A percentile compares a stretch with the other conserved stretches of the same genome.
Conservation (phyloP, 2,329 filamentous ascomycete species). For the Biscogniauxia marginata region DNA sequence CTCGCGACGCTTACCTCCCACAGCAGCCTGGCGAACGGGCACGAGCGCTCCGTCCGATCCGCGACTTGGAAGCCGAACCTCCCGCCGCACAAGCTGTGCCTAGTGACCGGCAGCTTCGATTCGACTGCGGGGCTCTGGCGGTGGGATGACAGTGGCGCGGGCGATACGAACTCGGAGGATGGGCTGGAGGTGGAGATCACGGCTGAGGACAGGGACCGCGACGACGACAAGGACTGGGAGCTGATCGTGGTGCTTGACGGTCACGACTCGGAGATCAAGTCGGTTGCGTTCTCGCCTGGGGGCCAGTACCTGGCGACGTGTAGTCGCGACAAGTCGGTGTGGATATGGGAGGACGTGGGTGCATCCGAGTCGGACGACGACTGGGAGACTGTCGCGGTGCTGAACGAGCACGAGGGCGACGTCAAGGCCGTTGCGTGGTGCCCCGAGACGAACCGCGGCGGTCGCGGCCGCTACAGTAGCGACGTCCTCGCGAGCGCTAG, state of each 20-base stretch:
- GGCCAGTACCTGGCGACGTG: slow-evolving; percentile 85
- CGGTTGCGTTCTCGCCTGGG: slow-evolving; percentile 69
- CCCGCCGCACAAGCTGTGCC: slow-evolving; percentile 62
- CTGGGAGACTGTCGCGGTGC: slow-evolving; percentile 92
- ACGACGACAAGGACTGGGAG: slow-evolving; percentile 72
- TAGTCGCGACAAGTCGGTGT: slow-evolving; percentile 88
- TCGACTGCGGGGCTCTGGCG: slow-evolving; percentile 85
- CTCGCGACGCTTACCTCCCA: slow-evolving; percentile 77
- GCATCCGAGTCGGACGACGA: slow-evolving; percentile 78
- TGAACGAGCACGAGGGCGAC: slow-evolving; percentile 92
- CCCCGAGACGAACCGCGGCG: slow-evolving; percentile 58
- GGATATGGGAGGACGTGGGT: slow-evolving; percentile 96
- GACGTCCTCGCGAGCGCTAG: slow-evolving; percentile 86
- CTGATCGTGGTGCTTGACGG: slow-evolving; percentile 91
- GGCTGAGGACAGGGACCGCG: slow-evolving; percentile 27
- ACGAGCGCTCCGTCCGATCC: slow-evolving; percentile 84
- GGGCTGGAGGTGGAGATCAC: slow-evolving; percentile 43
- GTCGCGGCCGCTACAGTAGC: slow-evolving; percentile 49
- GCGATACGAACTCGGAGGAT: slow-evolving; percentile 1
- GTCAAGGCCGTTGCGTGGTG: slow-evolving; percentile 96
- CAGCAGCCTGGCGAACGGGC: slow-evolving; percentile 78
- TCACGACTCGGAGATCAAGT: slow-evolving; percentile 91
- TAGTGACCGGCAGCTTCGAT: slow-evolving; percentile 93
- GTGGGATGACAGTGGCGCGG: slow-evolving; percentile 45
- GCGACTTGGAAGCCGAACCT: slow-evolving; percentile 82